These are phyloP conservation scores for Hymenoscyphus fraxineus DNA, from an alignment of 2,329 filamentous ascomycete genomes.

Conservation along the genomic window DNA sequence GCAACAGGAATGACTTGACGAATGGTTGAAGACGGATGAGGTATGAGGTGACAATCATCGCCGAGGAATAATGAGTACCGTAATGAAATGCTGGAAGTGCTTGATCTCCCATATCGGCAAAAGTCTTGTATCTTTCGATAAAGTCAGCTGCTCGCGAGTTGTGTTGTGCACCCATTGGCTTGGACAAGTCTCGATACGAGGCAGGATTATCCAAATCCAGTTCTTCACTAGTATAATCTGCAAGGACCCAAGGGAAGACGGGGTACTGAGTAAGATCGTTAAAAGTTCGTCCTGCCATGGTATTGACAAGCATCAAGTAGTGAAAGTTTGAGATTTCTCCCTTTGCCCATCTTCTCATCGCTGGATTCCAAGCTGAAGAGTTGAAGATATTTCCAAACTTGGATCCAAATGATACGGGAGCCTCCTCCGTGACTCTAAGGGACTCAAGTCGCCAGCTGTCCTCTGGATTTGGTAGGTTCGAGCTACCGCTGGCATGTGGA, in stretches of 20 bases:
- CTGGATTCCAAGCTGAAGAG: conserved; percentile 73
- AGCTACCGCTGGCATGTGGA: conserved; percentile 70
- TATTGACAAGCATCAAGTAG: conserved; percentile 98
- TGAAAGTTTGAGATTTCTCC: conserved; percentile 98
- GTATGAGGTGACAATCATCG: conserved; percentile 97
- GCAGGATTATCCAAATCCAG: conserved; percentile 80
- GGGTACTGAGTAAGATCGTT: conserved; percentile 98
- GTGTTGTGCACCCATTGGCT: conserved; percentile 93
- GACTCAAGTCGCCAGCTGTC: conserved; percentile 91
- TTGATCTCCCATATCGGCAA: conserved; percentile 83
- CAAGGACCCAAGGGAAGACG: conserved; percentile 94
- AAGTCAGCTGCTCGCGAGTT: conserved; percentile 72
- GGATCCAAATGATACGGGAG: conserved; percentile 66
- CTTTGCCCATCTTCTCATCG: conserved; percentile 84
- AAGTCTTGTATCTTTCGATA: conserved; percentile 76
- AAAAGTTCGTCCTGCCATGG: conserved; percentile 93
- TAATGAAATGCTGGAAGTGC: conserved; percentile 84
- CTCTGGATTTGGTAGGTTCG: conserved; percentile 70
- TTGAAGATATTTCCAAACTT: conserved; percentile 93
- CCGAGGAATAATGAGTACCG: conserved; percentile 96
- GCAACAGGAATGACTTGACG: conserved; percentile 87
- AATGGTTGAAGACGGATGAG: conserved; percentile 93
- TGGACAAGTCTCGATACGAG: conserved; percentile 85
- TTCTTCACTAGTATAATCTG: conserved; percentile 92
- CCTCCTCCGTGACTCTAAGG: conserved; percentile 62